These are phyloP conservation scores for Xylariomycetidae sp. DNA, from an alignment of 2,329 filamentous ascomycete species.

Conservation along the genomic window DNA sequence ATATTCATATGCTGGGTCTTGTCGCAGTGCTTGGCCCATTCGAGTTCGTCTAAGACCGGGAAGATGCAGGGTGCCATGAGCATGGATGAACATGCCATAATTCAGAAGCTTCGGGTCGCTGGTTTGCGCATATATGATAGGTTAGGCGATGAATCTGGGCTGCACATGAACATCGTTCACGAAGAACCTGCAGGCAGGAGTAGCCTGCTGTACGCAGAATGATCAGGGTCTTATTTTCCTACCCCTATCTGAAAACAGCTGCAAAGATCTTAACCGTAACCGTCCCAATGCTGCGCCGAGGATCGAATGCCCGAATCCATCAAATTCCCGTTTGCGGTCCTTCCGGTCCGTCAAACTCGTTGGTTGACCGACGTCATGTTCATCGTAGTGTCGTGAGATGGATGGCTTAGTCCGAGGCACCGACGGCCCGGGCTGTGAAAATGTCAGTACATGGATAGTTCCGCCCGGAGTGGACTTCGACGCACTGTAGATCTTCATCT, in stretches of 20 bases:
- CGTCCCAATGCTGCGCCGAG: conserved; percentile 30
- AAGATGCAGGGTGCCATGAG: neutral
- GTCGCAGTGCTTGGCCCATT: too few species aligned
- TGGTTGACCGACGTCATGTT: conserved; percentile 22
- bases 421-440: conserved; percentile 27
- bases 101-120: conserved; percentile 3
- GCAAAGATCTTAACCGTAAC: conserved; percentile 26
- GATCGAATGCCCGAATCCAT: conserved; percentile 29
- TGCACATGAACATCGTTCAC: too few species aligned
- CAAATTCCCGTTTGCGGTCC: conserved; percentile 23
- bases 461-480: conserved; percentile 11
- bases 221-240: conserved; percentile 24
- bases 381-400: conserved; percentile 29
- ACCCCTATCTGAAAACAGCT: conserved; percentile 27
- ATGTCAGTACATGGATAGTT: conserved; percentile 9
- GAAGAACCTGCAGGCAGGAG: too few species aligned
- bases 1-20: too few species aligned
- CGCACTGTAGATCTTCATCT: conserved; percentile 95
- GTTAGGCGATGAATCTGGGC: too few species aligned
- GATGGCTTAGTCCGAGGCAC: conserved; percentile 27
- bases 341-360: conserved; percentile 20
- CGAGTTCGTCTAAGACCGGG: too few species aligned
- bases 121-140: too few species aligned
- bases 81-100: conserved; percentile 1
- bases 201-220: conserved; percentile 16